Evolutionary conservation across 192 early-diverging fungal species (phyloP).

Genomic region (Ambispora gerdemannii): DNA sequence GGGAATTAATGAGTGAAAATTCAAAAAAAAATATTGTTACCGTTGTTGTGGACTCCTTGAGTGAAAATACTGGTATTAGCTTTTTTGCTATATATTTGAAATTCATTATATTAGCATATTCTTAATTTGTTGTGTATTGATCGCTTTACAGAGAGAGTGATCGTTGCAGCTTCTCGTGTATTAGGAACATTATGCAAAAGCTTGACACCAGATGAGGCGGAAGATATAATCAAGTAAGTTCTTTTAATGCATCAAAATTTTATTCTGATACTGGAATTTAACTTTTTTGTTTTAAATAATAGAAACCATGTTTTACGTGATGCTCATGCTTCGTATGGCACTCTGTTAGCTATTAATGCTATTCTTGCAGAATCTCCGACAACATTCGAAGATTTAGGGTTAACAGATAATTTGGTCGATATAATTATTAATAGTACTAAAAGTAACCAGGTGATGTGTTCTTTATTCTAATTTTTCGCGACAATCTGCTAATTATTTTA

Average conservation of each 20-base stretch:
- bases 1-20: conserved; percentile 55
- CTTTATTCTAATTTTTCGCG: neutral
- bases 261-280: conserved; percentile 34
- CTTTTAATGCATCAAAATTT: conserved; percentile 42
- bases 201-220: conserved; percentile 46
- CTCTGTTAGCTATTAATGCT: conserved; percentile 47
- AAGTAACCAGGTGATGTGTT: conserved; percentile 25
- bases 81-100: neutral
- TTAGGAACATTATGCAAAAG: conserved; percentile 59
- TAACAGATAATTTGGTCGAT: conserved; percentile 38
- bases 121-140: conserved; percentile 20
- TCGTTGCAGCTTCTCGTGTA: conserved; percentile 57
- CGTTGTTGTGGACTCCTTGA: conserved; percentile 59
- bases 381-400: conserved; percentile 41
- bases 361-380: conserved; percentile 47
- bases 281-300: neutral
- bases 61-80: conserved; percentile 38
- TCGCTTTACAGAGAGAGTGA: conserved; percentile 43
- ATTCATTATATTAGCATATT: neutral
- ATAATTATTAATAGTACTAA: conserved; percentile 5
- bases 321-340: conserved; percentile 35
- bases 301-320: conserved; percentile 39
- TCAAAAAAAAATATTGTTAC: conserved; percentile 58
- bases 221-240: conserved; percentile 23
- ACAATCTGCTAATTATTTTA: neutral